Evolutionary conservation across 768 basidiomycete species (phyloP), one percentile per base, ranked within the genome.

Genomic region (Dictyophora rubrovolvata): DNA sequence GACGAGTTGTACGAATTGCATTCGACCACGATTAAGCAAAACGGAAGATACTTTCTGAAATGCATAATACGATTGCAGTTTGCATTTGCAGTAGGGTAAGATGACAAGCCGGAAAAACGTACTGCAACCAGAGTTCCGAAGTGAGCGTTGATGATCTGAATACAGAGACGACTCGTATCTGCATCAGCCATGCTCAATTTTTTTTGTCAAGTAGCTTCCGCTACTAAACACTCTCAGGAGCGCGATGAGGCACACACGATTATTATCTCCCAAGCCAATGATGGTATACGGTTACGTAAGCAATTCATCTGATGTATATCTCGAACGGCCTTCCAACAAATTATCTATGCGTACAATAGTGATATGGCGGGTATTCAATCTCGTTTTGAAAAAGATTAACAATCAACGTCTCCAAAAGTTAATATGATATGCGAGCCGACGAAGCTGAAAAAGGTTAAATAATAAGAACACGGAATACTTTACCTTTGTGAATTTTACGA

Each of bases 1-100:
- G 35, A 84, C 74, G 53, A 95, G 68, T 64, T 87, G 84, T 9
- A 75, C 60, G 21, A 91, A 71, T 10, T 87, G 77, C n/a, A 95
- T 74, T 48, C 92, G 82, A n/a, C 93, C 93, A 34, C 87, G 80
- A 49, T 80, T 83, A n/a, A 95, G 77, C 18, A 95, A 75, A 18
- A 78, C 76, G 21, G 81, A 84, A 20, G 84, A 84, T 59, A 94
- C 79, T 69, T 79, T 82, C 93, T 95, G 34, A 37, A 42, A 20
- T 34, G 23, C 1, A 47, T 56, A 8, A 42, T 14, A n/a, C n/a
- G n/a, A n/a, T n/a, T n/a, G 28, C 65, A 23, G 18, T 37, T 23
- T 34, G 9, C 23, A 51, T 56, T 34, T 34, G 59, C 35, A 46
- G 22, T 20, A 47, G 51, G 34, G 23, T 18, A 7, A 28, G 28